Conservation (phyloP, 805 yeast species). For the Myxozyma geophila region DNA sequence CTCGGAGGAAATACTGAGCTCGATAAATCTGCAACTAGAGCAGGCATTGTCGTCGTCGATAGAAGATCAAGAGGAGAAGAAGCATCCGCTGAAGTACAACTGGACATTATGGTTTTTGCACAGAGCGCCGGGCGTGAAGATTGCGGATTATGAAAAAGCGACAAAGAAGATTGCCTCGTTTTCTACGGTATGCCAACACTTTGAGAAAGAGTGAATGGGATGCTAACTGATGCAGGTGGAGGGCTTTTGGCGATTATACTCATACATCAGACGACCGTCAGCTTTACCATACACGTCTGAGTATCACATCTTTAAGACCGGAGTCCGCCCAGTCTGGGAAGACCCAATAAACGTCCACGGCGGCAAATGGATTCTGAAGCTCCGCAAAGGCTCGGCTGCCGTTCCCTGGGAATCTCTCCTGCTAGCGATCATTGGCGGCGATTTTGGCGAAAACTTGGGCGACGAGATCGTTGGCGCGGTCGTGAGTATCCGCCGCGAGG, state of each 20-base stretch:
- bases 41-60: not conserved
- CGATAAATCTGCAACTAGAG: conserved; percentile 7
- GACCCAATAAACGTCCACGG: conserved; percentile 84
- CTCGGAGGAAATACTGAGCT: conserved; percentile 11
- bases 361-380: conserved; percentile 88
- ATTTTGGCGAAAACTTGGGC: conserved; percentile 51
- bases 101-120: conserved; percentile 98
- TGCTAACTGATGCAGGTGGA: conserved; percentile 57
- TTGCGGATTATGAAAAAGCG: conserved; percentile 87
- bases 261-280: conserved; percentile 85
- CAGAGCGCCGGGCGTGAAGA: conserved; percentile 70
- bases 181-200: conserved; percentile 51
- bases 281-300: conserved; percentile 92
- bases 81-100: conserved; percentile 82
- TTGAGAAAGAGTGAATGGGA: not conserved
- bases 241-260: conserved; percentile 97
- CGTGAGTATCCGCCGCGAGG: conserved; percentile 59
- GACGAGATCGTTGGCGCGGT: conserved; percentile 60
- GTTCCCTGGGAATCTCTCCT: conserved; percentile 51
- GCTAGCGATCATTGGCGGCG: conserved; percentile 52
- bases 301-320: conserved; percentile 92
- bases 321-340: conserved; percentile 98
- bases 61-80: not conserved
- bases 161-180: conserved; percentile 90
- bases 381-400: conserved; percentile 55